These are phyloP conservation scores for Sphaerulina musiva DNA, from an alignment of 2,329 filamentous ascomycete species.

Conservation along the genomic window DNA sequence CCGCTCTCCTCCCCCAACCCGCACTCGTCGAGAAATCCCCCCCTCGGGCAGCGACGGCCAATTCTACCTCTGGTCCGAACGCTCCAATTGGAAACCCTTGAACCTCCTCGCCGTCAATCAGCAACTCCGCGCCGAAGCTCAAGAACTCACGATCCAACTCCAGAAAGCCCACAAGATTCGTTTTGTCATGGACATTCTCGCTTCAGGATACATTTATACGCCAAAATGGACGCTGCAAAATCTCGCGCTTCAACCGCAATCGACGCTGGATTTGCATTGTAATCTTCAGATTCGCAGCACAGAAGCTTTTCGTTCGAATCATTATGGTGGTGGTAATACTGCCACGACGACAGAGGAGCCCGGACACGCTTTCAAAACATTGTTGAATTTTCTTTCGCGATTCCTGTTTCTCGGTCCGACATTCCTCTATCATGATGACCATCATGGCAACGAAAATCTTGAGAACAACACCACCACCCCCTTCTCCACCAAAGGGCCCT, in stretches of 20 bases:
- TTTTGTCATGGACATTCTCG: constrained; percentile 23
- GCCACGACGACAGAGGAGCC: constrained; percentile 13
- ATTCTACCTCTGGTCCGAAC: constrained; percentile 14
- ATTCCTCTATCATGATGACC: constrained; percentile 2
- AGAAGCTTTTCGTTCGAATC: constrained; percentile 19
- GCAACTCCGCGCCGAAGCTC: constrained; percentile 19
- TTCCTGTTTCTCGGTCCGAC: constrained; percentile 22
- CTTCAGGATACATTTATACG: constrained; percentile 20
- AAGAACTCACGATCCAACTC: constrained; percentile 13
- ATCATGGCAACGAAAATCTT: neutral
- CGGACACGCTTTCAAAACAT: constrained; percentile 14
- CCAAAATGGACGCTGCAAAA: constrained; percentile 24
- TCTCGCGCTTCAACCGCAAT: constrained; percentile 8
- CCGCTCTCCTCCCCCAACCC: constrained; percentile 3
- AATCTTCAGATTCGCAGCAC: constrained; percentile 23
- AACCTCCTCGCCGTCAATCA: constrained; percentile 11
- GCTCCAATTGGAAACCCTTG: constrained; percentile 10
- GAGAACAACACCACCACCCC: neutral
- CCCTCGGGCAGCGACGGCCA: constrained; percentile 13
- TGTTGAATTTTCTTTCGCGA: constrained; percentile 22
- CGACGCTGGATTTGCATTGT: constrained; percentile 18
- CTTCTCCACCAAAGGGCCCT: constrained; percentile 8
- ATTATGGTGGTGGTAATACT: too few relatives aligned
- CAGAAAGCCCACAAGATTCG: constrained; percentile 6
- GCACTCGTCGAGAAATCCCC: constrained; percentile 10